Conservation (phyloP, 2,329 filamentous ascomycete genomes). For the Fusarium cicatricum region DNA sequence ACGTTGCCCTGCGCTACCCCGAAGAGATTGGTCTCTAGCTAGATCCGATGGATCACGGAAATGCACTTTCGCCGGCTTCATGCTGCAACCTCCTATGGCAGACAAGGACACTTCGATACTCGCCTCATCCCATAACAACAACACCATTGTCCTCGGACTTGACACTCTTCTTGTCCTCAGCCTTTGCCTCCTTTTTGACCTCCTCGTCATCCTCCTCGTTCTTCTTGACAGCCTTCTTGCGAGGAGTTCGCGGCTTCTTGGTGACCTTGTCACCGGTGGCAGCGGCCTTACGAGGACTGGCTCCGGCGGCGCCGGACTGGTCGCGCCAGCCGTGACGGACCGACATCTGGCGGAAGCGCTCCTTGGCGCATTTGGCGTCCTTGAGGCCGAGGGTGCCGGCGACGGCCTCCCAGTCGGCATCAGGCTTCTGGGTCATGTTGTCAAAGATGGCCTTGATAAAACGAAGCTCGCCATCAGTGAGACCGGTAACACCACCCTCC, state of each 20-base stretch:
- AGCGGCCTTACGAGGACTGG: conserved; percentile 44
- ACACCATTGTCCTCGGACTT: conserved; percentile 8
- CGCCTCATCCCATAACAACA: not conserved
- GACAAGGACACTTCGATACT: not conserved
- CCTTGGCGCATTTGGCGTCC: conserved; percentile 52
- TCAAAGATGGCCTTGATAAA: conserved; percentile 54
- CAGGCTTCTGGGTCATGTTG: conserved; percentile 51
- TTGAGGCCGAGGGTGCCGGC: conserved; percentile 49
- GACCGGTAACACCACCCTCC: conserved; percentile 30
- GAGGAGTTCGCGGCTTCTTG: conserved; percentile 45
- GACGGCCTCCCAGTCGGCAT: conserved; percentile 53
- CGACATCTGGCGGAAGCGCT: conserved; percentile 53
- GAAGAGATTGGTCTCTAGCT: not conserved
- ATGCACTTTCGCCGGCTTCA: not conserved
- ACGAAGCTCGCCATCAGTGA: conserved; percentile 48
- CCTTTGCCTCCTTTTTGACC: conserved; percentile 23
- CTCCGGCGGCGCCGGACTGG: conserved; percentile 10
- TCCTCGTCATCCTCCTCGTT: conserved; percentile 38
- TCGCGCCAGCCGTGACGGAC: conserved; percentile 52
- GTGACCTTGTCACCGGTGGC: conserved; percentile 40
- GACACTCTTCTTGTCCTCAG: conserved; percentile 16
- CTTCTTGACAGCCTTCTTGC: conserved; percentile 46
- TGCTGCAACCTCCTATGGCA: not conserved
- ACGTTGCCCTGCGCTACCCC: not conserved
- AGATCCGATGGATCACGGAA: conserved; percentile 6